Conservation (phyloP, 202 grass and related monocot species). For the Brachypodium distachyon region DNA sequence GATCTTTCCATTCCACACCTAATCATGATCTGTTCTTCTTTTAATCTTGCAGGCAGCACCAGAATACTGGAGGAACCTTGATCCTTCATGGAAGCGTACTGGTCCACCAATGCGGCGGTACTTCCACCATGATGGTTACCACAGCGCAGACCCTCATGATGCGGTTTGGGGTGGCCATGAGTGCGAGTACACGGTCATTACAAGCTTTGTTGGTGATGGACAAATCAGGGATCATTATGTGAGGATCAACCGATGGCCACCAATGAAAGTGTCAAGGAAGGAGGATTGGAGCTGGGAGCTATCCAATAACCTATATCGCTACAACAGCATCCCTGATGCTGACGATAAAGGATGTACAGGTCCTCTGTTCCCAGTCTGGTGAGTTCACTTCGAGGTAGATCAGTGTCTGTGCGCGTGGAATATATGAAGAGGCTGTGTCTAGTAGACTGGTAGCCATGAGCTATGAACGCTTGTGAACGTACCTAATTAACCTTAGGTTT, state of each 20-base stretch:
- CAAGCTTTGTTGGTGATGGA: constrained; percentile 58
- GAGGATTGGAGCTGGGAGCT: constrained; percentile 95
- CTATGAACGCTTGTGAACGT: neutral
- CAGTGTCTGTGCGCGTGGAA: neutral
- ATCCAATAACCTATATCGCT: constrained; percentile 55
- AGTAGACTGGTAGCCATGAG: neutral
- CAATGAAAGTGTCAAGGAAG: constrained; percentile 58
- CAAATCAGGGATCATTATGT: constrained; percentile 73
- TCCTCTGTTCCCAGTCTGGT: constrained; percentile 91
- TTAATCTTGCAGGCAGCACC: constrained; percentile 64
- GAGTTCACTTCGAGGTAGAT: constrained; percentile 5
- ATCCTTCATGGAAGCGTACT: constrained; percentile 72
- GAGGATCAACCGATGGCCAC: constrained; percentile 78
- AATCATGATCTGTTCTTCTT: neutral
- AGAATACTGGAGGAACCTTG: constrained; percentile 86
- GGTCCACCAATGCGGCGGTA: constrained; percentile 76
- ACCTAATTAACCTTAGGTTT: neutral
- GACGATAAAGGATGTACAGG: constrained; percentile 56
- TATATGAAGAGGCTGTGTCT: too few species aligned
- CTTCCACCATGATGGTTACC: constrained; percentile 73
- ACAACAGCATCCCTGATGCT: constrained; percentile 70
- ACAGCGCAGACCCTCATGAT: constrained; percentile 61
- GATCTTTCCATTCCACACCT: neutral
- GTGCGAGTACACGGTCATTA: constrained; percentile 71
- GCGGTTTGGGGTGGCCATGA: constrained; percentile 84